Base-by-base conservation (phyloP, 2,329 filamentous ascomycete species). In the Aspergillus sclerotialis region DNA sequence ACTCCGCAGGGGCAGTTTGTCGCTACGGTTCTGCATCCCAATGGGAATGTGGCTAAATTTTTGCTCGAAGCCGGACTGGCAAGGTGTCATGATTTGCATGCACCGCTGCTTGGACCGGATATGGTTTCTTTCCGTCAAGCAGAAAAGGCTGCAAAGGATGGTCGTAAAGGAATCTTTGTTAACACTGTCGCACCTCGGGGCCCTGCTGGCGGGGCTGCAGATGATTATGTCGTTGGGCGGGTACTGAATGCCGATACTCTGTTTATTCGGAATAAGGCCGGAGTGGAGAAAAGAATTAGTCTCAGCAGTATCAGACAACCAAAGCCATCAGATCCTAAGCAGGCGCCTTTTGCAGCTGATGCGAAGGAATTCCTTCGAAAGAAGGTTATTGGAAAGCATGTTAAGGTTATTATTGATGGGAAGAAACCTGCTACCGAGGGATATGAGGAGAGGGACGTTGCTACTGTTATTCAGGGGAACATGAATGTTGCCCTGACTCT, bases 291-390 rank as follows among this genome's bases (percentile, higher is more conserved):
- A 73, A 81, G 88, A 52, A 80, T 96, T 60, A 93, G 82, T 60
- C 71, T 98, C 39, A 94, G 87, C 70, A 96, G 90, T 58, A 77
- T 96, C 39, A 82, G 92, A 42, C 90, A 92, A 37, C 92, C 92
- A n/a, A 89, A 94, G 55, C 76, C 84, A 3, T 82, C 80, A 30
- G 90, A 96, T 59, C 76, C 85, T 13, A 82, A 86, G 37, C 90
- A 96, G 63, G 76, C 85, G 26, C 87, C 88, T 0, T 98, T 90
- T 70, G 76, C 80, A 47, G 84, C 92, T 9, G 90, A 95, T 56
- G 90, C 92, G 19, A 98, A 98, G 70, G 92, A 98, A 59, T 96
- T 90, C 57, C 63, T 96, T 44, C 81, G 92, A 36, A 94, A 94
- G 72, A 87, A 82, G 61, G 64, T 95, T 19, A 98, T 98, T 53